These are phyloP conservation scores for Xylaria nigripes DNA, from an alignment of 495 filamentous ascomycete species.

Conservation along the genomic window DNA sequence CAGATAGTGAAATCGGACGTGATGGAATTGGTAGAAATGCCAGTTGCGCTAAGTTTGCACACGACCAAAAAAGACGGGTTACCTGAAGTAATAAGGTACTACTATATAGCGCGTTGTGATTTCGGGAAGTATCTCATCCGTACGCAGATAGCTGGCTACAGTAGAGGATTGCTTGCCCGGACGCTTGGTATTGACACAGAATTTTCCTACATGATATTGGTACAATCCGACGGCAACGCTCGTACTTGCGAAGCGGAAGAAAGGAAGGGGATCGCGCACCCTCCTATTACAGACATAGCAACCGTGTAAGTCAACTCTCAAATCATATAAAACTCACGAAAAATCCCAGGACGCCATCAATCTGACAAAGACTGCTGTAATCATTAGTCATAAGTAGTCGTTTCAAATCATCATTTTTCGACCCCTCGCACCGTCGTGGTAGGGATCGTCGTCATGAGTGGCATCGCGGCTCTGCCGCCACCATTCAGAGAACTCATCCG, in stretches of 20 bases:
- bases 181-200: background rate
- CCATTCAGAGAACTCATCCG: conserved; percentile 12
- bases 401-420: conserved; percentile 5
- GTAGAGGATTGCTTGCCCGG: conserved; percentile 1
- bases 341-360: conserved; percentile 5
- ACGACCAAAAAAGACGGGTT: background rate
- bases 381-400: conserved; percentile 9
- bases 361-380: conserved; percentile 7
- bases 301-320: conserved; percentile 8
- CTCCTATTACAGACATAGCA: conserved; percentile 3
- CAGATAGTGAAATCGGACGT: background rate
- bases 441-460: background rate
- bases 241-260: background rate
- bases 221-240: conserved; percentile 9
- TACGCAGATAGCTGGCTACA: conserved; percentile 5
- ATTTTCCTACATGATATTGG: conserved; percentile 10
- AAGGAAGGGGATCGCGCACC: conserved; percentile 8
- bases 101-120: conserved; percentile 2
- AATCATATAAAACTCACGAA: conserved; percentile 1
- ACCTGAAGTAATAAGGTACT: conserved; percentile 2
- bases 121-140: conserved; percentile 3
- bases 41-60: conserved; percentile 2
- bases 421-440: background rate
- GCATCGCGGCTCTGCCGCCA: background rate
- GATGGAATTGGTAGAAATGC: background rate